phyloP scores from a whole-genome alignment of 306 rosid genomes.

The Pachyrhizus erosus region DNA sequence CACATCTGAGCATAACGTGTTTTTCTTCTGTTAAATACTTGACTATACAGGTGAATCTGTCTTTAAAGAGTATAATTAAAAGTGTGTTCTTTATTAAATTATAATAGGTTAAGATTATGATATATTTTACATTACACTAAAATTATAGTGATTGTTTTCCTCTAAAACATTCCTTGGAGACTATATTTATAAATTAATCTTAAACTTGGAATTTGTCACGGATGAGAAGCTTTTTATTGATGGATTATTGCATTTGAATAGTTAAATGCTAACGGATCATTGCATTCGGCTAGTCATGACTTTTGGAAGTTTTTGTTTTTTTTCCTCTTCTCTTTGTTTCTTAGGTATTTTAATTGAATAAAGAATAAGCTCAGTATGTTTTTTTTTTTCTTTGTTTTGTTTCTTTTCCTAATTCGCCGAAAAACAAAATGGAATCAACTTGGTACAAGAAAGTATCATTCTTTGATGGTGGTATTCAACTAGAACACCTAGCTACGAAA shows the following conservation, averaged over 20 bases:
- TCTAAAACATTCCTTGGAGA: too few relatives aligned
- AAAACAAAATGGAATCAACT: not conserved
- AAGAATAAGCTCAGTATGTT: not conserved
- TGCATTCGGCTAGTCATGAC: not conserved
- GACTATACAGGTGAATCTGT: too few relatives aligned
- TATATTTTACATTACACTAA: too few relatives aligned
- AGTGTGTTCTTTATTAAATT: too few relatives aligned
- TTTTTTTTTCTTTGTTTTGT: not conserved
- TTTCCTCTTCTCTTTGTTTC: not conserved
- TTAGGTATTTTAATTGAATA: not conserved
- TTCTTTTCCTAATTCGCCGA: not conserved
- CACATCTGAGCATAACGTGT: too few relatives aligned
- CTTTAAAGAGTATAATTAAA: too few relatives aligned
- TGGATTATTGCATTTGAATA: not conserved
- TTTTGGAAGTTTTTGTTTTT: not conserved
- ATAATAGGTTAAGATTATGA: too few relatives aligned
- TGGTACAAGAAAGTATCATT: not conserved
- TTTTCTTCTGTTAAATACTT: too few relatives aligned
- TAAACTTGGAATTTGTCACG: not conserved
- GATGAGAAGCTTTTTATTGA: not conserved
- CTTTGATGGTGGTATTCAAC: not conserved
- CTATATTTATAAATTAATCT: too few relatives aligned
- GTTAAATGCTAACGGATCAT: not conserved
- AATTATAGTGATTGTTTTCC: too few relatives aligned
- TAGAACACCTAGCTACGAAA: too few relatives aligned